phyloP scores from a whole-genome alignment of 2,329 filamentous ascomycete species.

The Neopestalotiopsis sp. region DNA sequence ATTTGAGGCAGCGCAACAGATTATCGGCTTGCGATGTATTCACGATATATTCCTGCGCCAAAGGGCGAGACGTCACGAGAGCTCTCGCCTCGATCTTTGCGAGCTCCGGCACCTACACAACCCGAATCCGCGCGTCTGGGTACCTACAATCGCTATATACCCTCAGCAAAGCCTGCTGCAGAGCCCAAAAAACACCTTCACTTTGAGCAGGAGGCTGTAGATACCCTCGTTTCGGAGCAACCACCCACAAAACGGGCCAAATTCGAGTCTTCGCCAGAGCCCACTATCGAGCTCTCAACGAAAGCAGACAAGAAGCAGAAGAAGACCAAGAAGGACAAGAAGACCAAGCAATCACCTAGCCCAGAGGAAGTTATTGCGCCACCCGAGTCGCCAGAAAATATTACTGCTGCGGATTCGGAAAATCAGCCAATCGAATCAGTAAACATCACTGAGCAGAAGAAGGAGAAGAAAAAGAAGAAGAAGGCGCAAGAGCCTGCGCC shows the following conservation, averaged over 20 bases:
- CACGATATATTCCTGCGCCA: conserved; percentile 45
- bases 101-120: not conserved
- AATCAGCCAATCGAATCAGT: not conserved
- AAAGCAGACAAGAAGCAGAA: conserved; percentile 40
- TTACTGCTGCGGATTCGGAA: conserved; percentile 19
- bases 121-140: conserved; percentile 21
- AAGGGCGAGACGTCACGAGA: not conserved
- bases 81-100: not conserved
- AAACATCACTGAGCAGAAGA: conserved; percentile 2
- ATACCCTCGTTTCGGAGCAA: conserved; percentile 37
- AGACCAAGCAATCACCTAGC: conserved; percentile 27
- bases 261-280: not conserved
- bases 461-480: conserved; percentile 43
- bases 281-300: conserved; percentile 28
- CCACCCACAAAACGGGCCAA: conserved; percentile 20
- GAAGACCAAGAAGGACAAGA: conserved; percentile 39
- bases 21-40: conserved; percentile 37
- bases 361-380: not conserved
- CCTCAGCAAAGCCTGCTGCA: conserved; percentile 36
- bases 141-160: conserved; percentile 43
- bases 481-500: conserved; percentile 22
- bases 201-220: conserved; percentile 27
- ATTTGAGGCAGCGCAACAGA: not conserved
- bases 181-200: conserved; percentile 22
- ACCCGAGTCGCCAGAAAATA: conserved; percentile 34